Evolutionary conservation across 2,329 filamentous ascomycete species (phyloP).

Genomic region (Cercospora beticola): DNA sequence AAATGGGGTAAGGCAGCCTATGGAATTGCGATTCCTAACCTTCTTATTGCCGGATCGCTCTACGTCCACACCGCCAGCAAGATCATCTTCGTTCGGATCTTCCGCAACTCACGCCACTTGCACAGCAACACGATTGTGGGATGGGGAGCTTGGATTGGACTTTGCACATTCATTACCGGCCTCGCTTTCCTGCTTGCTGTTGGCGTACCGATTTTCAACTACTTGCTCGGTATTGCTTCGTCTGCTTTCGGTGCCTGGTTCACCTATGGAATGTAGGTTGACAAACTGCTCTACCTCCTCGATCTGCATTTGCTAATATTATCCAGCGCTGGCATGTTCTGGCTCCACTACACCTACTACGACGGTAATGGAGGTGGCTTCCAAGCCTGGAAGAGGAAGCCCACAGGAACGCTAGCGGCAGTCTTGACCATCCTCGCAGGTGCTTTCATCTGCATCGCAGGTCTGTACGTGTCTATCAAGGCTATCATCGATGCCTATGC

Average conservation of each 20-base stretch:
- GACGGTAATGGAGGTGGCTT: constrained; percentile 34
- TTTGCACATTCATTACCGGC: constrained; percentile 50
- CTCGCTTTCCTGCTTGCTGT: constrained; percentile 47
- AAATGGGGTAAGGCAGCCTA: constrained; percentile 53
- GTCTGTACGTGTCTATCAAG: constrained; percentile 51
- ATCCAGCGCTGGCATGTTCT: constrained; percentile 45
- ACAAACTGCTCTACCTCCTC: not conserved
- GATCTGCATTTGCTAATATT: not conserved
- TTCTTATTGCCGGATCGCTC: constrained; percentile 51
- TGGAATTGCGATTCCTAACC: constrained; percentile 52
- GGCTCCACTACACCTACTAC: constrained; percentile 52
- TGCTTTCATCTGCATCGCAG: constrained; percentile 49
- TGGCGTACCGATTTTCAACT: constrained; percentile 56
- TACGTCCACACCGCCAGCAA: constrained; percentile 55
- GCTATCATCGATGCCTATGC: constrained; percentile 36
- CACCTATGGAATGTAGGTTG: constrained; percentile 45
- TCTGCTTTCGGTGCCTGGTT: constrained; percentile 56
- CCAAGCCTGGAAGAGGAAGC: constrained; percentile 10
- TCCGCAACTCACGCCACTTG: constrained; percentile 48
- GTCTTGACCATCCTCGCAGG: constrained; percentile 47
- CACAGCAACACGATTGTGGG: constrained; percentile 50
- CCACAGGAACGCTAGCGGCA: constrained; percentile 27
- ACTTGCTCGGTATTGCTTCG: constrained; percentile 53
- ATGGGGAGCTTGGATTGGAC: constrained; percentile 49
- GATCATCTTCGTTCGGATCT: constrained; percentile 53